A percentile compares a stretch with the other conserved stretches of the same genome.
Evolutionary conservation across 2,329 filamentous ascomycete species (phyloP).

Genomic region (Lasiodiplodia theobromae): DNA sequence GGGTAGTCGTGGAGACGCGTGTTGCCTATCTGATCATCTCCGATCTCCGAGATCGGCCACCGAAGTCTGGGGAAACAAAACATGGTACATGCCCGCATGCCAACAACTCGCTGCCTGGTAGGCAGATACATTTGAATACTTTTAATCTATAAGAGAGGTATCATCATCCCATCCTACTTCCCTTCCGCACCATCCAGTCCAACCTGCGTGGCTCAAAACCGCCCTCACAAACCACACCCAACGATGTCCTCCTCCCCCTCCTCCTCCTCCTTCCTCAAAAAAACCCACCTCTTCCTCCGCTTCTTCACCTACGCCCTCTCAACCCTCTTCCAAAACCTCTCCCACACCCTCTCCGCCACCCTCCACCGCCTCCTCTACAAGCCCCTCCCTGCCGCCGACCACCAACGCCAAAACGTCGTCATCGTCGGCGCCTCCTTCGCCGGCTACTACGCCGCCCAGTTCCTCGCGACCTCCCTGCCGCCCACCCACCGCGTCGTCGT

Average conservation of each 20-base stretch:
- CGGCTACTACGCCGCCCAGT: conserved; percentile 58
- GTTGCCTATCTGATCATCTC: not conserved
- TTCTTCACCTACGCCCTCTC: conserved; percentile 28
- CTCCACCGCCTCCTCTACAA: conserved; percentile 29
- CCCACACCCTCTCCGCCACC: conserved; percentile 23
- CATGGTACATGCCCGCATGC: not conserved
- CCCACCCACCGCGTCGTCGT: conserved; percentile 63
- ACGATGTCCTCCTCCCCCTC: not conserved
- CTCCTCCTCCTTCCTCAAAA: not conserved
- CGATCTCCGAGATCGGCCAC: not conserved
- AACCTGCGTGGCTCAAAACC: not conserved
- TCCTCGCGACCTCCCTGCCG: conserved; percentile 58
- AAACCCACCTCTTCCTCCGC: not conserved
- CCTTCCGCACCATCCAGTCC: no score
- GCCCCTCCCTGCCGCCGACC: not conserved
- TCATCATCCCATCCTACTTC: no score
- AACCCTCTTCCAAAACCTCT: conserved; percentile 26
- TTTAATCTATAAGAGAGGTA: no score
- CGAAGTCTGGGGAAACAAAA: not conserved
- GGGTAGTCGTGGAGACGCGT: not conserved
- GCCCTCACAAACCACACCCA: not conserved
- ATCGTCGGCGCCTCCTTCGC: conserved; percentile 67
- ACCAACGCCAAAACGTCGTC: conserved; percentile 60
- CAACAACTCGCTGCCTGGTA: no score
- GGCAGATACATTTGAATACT: no score